Evolutionary conservation across 805 yeast species (phyloP).

Genomic region (Candida qinlingensis): DNA sequence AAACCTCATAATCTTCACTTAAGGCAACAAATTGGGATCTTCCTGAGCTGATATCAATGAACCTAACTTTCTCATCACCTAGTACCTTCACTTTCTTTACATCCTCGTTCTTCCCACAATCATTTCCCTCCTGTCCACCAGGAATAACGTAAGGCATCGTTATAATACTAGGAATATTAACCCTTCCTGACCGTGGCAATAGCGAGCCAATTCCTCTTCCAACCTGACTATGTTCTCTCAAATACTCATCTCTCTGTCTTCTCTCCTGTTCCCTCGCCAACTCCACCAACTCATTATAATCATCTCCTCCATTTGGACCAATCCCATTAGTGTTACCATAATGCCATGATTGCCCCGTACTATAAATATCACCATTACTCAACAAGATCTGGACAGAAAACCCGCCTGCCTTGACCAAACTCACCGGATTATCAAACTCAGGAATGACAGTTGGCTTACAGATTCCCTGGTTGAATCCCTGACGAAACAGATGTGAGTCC

Average conservation of each 20-base stretch:
- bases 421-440: slow-evolving; percentile 31
- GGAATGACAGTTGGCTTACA: slow-evolving; percentile 34
- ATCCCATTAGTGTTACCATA: slow-evolving; percentile 35
- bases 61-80: slow-evolving; percentile 23
- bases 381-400: slow-evolving; percentile 56
- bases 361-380: slow-evolving; percentile 48
- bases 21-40: slow-evolving; percentile 59
- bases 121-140: neutral
- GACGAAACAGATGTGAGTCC: slow-evolving; percentile 21
- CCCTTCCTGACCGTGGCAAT: neutral
- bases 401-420: slow-evolving; percentile 59
- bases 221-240: neutral
- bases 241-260: neutral
- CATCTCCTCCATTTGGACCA: slow-evolving; percentile 33
- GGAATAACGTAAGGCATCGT: slow-evolving; percentile 1
- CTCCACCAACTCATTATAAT: slow-evolving; percentile 23
- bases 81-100: slow-evolving; percentile 15
- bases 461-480: slow-evolving; percentile 26
- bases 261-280: slow-evolving; percentile 11
- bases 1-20: slow-evolving; percentile 42
- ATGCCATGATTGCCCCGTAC: slow-evolving; percentile 43
- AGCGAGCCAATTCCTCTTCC: neutral
- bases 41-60: slow-evolving; percentile 54
- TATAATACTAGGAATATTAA: neutral
- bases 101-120: slow-evolving; percentile 6